phyloP scores from a whole-genome alignment of 139 green algal species.

The Spirogloea muscicola region DNA sequence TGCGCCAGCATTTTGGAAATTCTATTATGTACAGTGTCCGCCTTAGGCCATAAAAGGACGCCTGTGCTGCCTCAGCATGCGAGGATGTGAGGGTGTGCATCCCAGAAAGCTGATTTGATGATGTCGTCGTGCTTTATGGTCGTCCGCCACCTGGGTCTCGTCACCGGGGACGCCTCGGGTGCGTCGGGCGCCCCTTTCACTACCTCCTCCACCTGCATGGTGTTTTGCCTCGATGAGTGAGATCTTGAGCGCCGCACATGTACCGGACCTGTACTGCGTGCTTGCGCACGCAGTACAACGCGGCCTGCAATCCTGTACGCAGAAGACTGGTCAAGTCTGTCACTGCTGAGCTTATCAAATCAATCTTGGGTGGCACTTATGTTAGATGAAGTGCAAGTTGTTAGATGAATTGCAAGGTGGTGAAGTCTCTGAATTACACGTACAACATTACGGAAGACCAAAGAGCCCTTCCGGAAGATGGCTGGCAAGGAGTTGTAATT shows the following conservation, averaged over 20 bases:
- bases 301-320: background rate
- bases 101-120: slow-evolving; percentile 81
- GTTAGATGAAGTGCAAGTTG: too few species aligned
- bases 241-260: slow-evolving; percentile 59
- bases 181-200: slow-evolving; percentile 54
- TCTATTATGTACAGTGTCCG: too few species aligned
- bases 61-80: too few species aligned
- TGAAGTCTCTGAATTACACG: too few species aligned
- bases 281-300: background rate
- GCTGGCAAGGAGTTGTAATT: slow-evolving; percentile 85
- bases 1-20: too few species aligned
- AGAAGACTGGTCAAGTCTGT: background rate
- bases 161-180: slow-evolving; percentile 60
- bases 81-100: slow-evolving; percentile 63
- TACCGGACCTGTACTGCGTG: slow-evolving; percentile 59
- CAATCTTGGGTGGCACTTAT: background rate
- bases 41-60: too few species aligned
- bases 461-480: slow-evolving; percentile 76
- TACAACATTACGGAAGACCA: slow-evolving; percentile 14
- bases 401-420: too few species aligned
- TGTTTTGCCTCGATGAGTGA: slow-evolving; percentile 54
- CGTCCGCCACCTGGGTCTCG: slow-evolving; percentile 45
- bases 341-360: background rate
- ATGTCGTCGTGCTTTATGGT: slow-evolving; percentile 78
- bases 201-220: slow-evolving; percentile 34